Evolutionary conservation across 2,329 filamentous ascomycete genomes (phyloP).

Genomic region (Emericellopsis atlantica): DNA sequence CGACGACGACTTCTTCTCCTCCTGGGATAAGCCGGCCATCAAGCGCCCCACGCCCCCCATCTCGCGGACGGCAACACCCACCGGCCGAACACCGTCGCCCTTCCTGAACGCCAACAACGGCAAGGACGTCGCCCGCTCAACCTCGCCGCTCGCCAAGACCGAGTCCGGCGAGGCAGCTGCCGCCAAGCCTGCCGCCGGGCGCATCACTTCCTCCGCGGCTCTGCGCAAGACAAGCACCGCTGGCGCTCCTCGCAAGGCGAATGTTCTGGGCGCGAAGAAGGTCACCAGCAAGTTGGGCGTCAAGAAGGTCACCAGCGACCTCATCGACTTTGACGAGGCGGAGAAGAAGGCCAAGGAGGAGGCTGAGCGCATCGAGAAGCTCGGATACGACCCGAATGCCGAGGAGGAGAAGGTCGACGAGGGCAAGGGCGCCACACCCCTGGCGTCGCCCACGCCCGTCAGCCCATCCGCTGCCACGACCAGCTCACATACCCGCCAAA

Average conservation of each 20-base stretch:
- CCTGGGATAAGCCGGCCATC: constrained; percentile 95
- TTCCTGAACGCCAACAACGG: constrained; percentile 71
- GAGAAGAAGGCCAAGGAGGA: constrained; percentile 97
- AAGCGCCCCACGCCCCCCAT: constrained; percentile 91
- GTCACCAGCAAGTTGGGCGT: constrained; percentile 63
- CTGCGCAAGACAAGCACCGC: constrained; percentile 61
- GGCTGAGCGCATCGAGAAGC: constrained; percentile 85
- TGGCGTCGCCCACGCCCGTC: constrained; percentile 63
- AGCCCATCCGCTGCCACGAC: constrained; percentile 36
- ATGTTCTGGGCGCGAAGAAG: constrained; percentile 80
- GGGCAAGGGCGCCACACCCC: constrained; percentile 31
- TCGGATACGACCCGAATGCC: constrained; percentile 90
- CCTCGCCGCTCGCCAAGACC: constrained; percentile 65
- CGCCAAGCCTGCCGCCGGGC: constrained; percentile 48
- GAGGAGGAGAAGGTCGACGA: constrained; percentile 45
- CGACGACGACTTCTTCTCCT: constrained; percentile 97
- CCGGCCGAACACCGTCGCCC: constrained; percentile 75
- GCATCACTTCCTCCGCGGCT: constrained; percentile 67
- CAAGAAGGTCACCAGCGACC: constrained; percentile 73
- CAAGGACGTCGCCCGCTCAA: constrained; percentile 61
- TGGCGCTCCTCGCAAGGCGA: constrained; percentile 62
- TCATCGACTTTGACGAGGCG: constrained; percentile 92
- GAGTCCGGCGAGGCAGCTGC: constrained; percentile 34
- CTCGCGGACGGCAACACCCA: constrained; percentile 71
- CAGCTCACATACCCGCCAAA: constrained; percentile 41